phyloP scores from a whole-genome alignment of 305 asterid species.

The Vinca major region DNA sequence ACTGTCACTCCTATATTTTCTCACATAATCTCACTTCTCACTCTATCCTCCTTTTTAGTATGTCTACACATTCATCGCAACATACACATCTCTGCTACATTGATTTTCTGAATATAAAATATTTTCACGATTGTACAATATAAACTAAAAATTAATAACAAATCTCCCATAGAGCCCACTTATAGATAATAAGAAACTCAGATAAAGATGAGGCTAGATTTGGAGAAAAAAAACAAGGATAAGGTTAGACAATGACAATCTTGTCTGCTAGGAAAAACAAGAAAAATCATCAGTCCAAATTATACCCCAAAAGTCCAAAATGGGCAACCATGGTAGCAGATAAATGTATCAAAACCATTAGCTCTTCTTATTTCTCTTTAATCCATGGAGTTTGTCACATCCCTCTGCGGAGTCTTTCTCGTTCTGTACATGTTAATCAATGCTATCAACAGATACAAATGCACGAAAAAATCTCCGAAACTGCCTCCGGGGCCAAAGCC shows the following conservation, averaged over 20 bases:
- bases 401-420: neutral
- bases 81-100: no score
- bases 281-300: neutral
- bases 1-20: no score
- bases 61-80: no score
- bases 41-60: no score
- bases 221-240: no score
- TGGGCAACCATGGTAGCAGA: neutral
- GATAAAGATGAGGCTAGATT: neutral
- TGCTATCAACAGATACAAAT: neutral
- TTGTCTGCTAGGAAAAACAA: neutral
- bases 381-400: neutral
- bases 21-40: no score
- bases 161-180: neutral
- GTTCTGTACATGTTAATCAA: neutral
- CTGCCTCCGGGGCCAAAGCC: constrained; percentile 10
- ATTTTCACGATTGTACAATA: no score
- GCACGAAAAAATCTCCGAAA: neutral
- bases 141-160: no score
- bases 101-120: no score
- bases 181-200: neutral
- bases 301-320: neutral
- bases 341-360: neutral
- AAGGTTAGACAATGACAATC: neutral
- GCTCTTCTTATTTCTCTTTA: neutral